A percentile compares a stretch with the other conserved stretches of the same genome.
phyloP scores from a whole-genome alignment of 768 basidiomycete genomes.

The Chalciporus pseudorubinellus region DNA sequence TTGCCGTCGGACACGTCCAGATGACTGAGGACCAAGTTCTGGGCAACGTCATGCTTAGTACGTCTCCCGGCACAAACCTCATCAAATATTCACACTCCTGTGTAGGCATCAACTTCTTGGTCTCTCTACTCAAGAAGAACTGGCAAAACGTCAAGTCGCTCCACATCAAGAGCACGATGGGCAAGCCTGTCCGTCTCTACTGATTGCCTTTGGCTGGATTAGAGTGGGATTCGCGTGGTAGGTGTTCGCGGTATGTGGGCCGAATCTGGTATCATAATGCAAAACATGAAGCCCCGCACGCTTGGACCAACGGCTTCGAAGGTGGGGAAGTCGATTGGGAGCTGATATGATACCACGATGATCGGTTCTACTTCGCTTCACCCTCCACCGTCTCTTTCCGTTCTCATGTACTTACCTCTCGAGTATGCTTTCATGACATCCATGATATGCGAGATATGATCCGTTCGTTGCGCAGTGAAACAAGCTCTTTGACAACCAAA shows the following conservation, averaged over 20 bases:
- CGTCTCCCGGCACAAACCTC: no score
- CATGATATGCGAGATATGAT: slow-evolving; percentile 8
- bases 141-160: slow-evolving; percentile 99
- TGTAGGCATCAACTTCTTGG: slow-evolving; percentile 97
- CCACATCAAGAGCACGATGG: slow-evolving; percentile 99
- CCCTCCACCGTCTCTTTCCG: slow-evolving; percentile 11
- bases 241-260: slow-evolving; percentile 14
- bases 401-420: slow-evolving; percentile 24
- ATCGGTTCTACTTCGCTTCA: slow-evolving; percentile 20
- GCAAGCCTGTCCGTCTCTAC: slow-evolving; percentile 95
- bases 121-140: slow-evolving; percentile 99
- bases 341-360: slow-evolving; percentile 56
- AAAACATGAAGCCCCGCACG: slow-evolving; percentile 97
- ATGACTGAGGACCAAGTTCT: slow-evolving; percentile 98
- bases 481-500: background rate
- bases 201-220: slow-evolving; percentile 36
- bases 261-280: slow-evolving; percentile 57
- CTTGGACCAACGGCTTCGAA: slow-evolving; percentile 88
- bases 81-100: slow-evolving; percentile 1
- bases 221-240: slow-evolving; percentile 14
- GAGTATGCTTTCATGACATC: slow-evolving; percentile 14
- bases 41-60: slow-evolving; percentile 95
- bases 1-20: slow-evolving; percentile 95
- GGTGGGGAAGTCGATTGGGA: slow-evolving; percentile 83
- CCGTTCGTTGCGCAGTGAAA: background rate